Evolutionary conservation across 1,284 basidiomycete genomes (phyloP), one percentile per base, ranked within the genome.

Genomic region (Xanthoconium separans): DNA sequence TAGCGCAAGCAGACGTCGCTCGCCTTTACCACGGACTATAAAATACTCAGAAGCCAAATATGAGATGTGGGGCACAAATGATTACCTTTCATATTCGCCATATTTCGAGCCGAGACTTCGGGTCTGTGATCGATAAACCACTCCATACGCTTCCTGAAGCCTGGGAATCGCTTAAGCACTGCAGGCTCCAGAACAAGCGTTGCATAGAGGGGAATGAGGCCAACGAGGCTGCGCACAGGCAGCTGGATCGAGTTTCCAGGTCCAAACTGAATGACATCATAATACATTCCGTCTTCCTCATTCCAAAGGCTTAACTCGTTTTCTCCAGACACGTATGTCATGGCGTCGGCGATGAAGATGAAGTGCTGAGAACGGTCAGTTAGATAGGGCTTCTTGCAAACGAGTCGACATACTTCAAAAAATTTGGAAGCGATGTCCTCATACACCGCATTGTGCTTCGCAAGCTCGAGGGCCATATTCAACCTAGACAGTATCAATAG

Each of bases 381-480:
- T n/a, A 50, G 33, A 46, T 34, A n/a, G 2, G 20, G 44, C 22
- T 27, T 53, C 20, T 8, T 13, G 44, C 29, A 4, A 33, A 39
- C 24, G 13, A 31, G 37, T 27, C 33, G 4, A 66, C 74, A 51
- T 64, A 91, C 89, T 84, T 92, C 93, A 58, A 96, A 95, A 73
- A 96, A 96, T 70, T 99, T 98, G 57, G 94, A 97, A n/a, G 96
- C 96, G 60, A 99, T 99, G 71, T 99, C 96, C 75, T 99, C 96
- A 70, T 99, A 99, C 2, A 94, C 93, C 4, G 89, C 79, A 70
- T 99, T 99, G 73, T 98, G 95, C 76, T 98, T 98, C 49, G 96
- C 96, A 36, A 99, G 79, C 73, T 99, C 96, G 47, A 99, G 83
- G 1, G 96, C 95, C 72, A 99, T 98, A 72, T 91, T 96, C 69